Evolutionary conservation across 2,329 filamentous ascomycete genomes (phyloP).

Genomic region (Rachicladosporium sp.): DNA sequence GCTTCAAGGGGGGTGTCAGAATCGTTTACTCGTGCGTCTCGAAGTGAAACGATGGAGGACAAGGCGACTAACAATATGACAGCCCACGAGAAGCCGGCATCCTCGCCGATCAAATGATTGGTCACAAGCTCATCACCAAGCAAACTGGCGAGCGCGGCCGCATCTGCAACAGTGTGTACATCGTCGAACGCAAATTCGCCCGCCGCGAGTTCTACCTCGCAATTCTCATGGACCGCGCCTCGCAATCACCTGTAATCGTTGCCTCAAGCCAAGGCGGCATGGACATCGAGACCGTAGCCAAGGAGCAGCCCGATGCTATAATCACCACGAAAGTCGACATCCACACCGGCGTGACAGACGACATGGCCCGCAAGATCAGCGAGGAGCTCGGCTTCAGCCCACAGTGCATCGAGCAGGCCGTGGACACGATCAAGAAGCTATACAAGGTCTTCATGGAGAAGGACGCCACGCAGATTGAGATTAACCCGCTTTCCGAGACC

Average conservation of each 20-base stretch:
- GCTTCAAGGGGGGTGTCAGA: slow-evolving; percentile 94
- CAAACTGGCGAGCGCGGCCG: slow-evolving; percentile 90
- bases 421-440: slow-evolving; percentile 93
- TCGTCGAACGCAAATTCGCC: slow-evolving; percentile 99
- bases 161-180: slow-evolving; percentile 95
- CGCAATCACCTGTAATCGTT: slow-evolving; percentile 87
- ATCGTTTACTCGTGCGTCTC: slow-evolving; percentile 80
- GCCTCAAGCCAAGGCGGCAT: slow-evolving; percentile 97
- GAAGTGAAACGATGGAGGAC: background rate
- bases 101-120: slow-evolving; percentile 99
- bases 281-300: slow-evolving; percentile 97
- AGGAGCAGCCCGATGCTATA: slow-evolving; percentile 94
- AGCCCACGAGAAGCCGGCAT: slow-evolving; percentile 84
- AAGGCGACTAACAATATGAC: slow-evolving; percentile 9
- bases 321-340: slow-evolving; percentile 89
- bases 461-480: slow-evolving; percentile 98
- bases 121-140: slow-evolving; percentile 98
- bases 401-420: slow-evolving; percentile 92
- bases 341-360: slow-evolving; percentile 86
- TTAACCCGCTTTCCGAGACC: slow-evolving; percentile 97
- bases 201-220: slow-evolving; percentile 98
- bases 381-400: slow-evolving; percentile 92
- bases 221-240: slow-evolving; percentile 91
- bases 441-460: slow-evolving; percentile 98
- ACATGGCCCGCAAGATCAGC: slow-evolving; percentile 81